These are phyloP conservation scores for Candida cerambycidarum DNA, from an alignment of 805 yeast species.

Conservation along the genomic window DNA sequence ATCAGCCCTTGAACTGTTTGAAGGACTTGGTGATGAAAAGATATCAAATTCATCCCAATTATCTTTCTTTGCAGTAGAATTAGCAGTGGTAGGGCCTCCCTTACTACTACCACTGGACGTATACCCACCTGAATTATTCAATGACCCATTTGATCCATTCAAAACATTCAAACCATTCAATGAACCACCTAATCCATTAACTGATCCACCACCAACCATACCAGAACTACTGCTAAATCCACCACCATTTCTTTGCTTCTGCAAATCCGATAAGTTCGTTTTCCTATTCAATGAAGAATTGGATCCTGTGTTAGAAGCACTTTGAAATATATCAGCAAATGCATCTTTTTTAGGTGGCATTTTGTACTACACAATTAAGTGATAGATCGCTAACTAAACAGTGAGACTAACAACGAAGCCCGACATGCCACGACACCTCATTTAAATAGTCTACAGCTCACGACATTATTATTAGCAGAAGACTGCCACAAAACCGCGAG, in stretches of 20 bases:
- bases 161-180: background rate
- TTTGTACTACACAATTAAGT: background rate
- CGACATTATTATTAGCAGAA: background rate
- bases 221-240: background rate
- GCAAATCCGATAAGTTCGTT: slow-evolving; percentile 13
- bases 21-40: slow-evolving; percentile 8
- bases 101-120: background rate
- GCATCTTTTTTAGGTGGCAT: slow-evolving; percentile 45
- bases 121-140: background rate
- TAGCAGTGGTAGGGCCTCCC: background rate
- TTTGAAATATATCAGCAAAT: slow-evolving; percentile 43
- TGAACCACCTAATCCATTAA: background rate
- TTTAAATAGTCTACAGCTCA: too few species aligned
- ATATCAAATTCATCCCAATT: slow-evolving; percentile 14
- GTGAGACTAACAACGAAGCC: background rate
- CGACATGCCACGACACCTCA: background rate
- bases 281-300: slow-evolving; percentile 1
- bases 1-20: background rate
- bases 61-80: background rate
- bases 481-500: slow-evolving; percentile 1
- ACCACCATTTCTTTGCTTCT: slow-evolving; percentile 4
- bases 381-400: background rate
- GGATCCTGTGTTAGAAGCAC: slow-evolving; percentile 18
- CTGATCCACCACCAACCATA: background rate
- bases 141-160: background rate